These are phyloP conservation scores for Bassia scoparia DNA, from an alignment of 148 eudicot species.

Conservation along the genomic window DNA sequence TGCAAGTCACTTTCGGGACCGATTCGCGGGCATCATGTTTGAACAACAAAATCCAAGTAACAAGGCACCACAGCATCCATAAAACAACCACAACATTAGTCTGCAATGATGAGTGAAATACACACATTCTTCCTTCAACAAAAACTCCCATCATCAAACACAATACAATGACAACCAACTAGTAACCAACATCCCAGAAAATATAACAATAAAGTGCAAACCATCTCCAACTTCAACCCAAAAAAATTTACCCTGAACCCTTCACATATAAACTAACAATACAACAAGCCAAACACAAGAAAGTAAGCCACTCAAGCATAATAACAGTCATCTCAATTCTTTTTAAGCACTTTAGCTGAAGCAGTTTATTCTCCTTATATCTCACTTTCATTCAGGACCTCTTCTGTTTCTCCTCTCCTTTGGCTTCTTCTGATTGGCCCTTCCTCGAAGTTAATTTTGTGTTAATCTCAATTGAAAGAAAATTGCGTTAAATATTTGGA, in stretches of 20 bases:
- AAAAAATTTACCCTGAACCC: conserved; percentile 21
- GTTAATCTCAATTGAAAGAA: conserved; percentile 25
- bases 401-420: conserved; percentile 23
- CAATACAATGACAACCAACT: conserved; percentile 62
- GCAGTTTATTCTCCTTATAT: conserved; percentile 64
- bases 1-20: neutral
- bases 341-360: conserved; percentile 41
- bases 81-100: conserved; percentile 57
- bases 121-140: conserved; percentile 67
- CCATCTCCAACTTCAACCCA: conserved; percentile 72
- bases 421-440: neutral
- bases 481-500: neutral
- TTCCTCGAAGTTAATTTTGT: conserved; percentile 18
- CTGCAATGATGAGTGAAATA: conserved; percentile 75
- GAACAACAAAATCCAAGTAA: conserved; percentile 59
- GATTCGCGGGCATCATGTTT: conserved; percentile 19
- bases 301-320: conserved; percentile 43
- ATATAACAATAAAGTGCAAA: conserved; percentile 56
- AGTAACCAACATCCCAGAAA: conserved; percentile 66
- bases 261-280: conserved; percentile 49
- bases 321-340: conserved; percentile 45
- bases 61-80: conserved; percentile 65
- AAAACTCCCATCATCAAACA: conserved; percentile 67
- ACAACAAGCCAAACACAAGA: conserved; percentile 35
- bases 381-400: conserved; percentile 57